Base-by-base conservation (phyloP, 2,329 filamentous ascomycete genomes). In the Colletotrichum endophyticum region DNA sequence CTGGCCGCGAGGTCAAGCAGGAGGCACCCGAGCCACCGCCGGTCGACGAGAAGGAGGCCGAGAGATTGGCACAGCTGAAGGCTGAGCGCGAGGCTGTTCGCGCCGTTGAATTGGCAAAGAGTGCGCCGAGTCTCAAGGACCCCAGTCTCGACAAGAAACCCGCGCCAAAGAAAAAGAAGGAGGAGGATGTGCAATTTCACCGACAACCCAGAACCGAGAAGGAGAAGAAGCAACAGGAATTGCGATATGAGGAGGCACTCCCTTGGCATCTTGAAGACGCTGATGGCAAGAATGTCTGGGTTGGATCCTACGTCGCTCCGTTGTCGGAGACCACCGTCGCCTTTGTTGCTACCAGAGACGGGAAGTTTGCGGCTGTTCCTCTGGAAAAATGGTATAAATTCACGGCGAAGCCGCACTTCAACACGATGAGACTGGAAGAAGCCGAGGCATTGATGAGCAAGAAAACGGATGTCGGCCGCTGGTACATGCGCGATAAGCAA, bases 251-350 rank as follows among this genome's bases (percentile, higher is more conserved):
- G 83, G 97, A 99, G 84, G 95, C 96, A 6, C 88, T 98, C 66
- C 97, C 97, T 8, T 99, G 97, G 97, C 96, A 98, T 83, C 86
- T 99, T 44, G 97, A 99, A 83, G 97, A 99, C 84, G 98, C 96
- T 56, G 96, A 99, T 81, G 95, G 96, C 78, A 98, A 96, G 84
- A 96, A 98, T 80, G 94, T 95, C 4, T 99, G 96, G 95, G 93
- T 97, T 39, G 97, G 96, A 61, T 94, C 93, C 73, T 98, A 99
- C 80, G 95, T 99, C 81, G 94, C 94, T 30, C 95, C 96, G 22
- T 90, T 99, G 49, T 98, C 96, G 0, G 94, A 96, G 80, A 93
- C 95, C 68, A 95, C 96, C 67, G 94, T 98, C 79, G 94, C 98
- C 70, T 91, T 96, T 53, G 90, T 95, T 59, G 76, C 77, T 8